A percentile compares a stretch with the other conserved stretches of the same genome.
These are phyloP conservation scores for Podospora anserina DNA, from an alignment of 495 filamentous ascomycete genomes.

Conservation along the genomic window DNA sequence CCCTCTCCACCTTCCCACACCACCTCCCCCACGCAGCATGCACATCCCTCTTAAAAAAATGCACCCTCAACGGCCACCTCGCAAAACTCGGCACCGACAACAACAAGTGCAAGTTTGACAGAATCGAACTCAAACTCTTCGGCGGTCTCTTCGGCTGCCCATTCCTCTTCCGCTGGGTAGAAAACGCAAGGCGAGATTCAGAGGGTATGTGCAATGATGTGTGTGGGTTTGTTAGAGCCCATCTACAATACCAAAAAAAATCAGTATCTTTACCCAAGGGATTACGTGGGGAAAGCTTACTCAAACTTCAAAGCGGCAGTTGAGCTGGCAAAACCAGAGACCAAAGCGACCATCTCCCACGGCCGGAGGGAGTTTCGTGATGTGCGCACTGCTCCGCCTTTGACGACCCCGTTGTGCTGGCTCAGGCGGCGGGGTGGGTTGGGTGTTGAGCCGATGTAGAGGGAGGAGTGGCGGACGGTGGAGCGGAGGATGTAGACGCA, in stretches of 20 bases:
- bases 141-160: conserved; percentile 52
- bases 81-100: conserved; percentile 73
- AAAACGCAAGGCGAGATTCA: conserved; percentile 48
- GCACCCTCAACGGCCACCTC: conserved; percentile 75
- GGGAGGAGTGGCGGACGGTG: conserved; percentile 56
- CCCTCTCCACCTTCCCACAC: conserved; percentile 47
- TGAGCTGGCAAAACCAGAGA: conserved; percentile 83
- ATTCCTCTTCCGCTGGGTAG: conserved; percentile 37
- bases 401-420: conserved; percentile 82
- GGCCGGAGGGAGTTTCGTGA: conserved; percentile 63
- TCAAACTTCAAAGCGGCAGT: conserved; percentile 93
- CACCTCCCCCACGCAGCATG: conserved; percentile 63
- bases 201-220: conserved; percentile 67
- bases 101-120: conserved; percentile 76
- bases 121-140: conserved; percentile 56
- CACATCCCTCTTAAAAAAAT: conserved; percentile 74
- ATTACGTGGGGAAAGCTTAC: conserved; percentile 44
- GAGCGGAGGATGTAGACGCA: conserved; percentile 83
- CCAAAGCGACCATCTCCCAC: conserved; percentile 90
- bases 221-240: conserved; percentile 87
- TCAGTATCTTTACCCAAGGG: background rate
- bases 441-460: conserved; percentile 91
- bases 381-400: conserved; percentile 78
- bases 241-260: conserved; percentile 50
- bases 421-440: conserved; percentile 75